Conservation (phyloP, 192 early-diverging fungal genomes). For the Entomortierella parvispora region DNA sequence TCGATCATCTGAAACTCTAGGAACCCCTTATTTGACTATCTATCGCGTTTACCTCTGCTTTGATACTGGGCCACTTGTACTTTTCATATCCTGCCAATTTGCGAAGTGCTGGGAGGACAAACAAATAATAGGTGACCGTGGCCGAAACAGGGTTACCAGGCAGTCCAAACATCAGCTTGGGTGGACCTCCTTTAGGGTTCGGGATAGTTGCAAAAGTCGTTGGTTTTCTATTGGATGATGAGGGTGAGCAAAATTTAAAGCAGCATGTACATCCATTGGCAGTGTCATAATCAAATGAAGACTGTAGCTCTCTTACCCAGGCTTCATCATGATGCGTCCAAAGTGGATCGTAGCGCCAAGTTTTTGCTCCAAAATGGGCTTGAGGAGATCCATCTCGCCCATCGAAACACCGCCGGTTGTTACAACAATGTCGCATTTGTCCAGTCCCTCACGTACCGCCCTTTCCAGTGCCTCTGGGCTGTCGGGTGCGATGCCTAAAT, state of each 20-base stretch:
- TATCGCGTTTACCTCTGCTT: conserved; percentile 76
- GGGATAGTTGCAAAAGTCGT: conserved; percentile 91
- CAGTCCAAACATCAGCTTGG: conserved; percentile 84
- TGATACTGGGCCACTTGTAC: conserved; percentile 60
- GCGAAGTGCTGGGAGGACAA: conserved; percentile 86
- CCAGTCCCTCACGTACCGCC: conserved; percentile 61
- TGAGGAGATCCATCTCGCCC: conserved; percentile 95
- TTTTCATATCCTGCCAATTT: conserved; percentile 76
- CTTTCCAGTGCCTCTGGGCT: too few relatives aligned
- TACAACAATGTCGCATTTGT: conserved; percentile 79
- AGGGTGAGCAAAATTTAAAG: background rate
- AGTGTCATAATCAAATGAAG: conserved; percentile 3
- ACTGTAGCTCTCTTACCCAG: conserved; percentile 63
- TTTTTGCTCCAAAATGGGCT: conserved; percentile 83
- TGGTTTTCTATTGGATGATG: conserved; percentile 73
- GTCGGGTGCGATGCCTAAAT: conserved; percentile 82
- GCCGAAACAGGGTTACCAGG: conserved; percentile 97
- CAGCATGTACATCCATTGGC: background rate
- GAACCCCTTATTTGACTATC: too few relatives aligned
- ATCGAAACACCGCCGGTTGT: conserved; percentile 98
- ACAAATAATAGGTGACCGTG: conserved; percentile 87
- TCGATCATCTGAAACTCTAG: too few relatives aligned
- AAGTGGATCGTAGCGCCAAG: conserved; percentile 86
- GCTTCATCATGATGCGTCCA: conserved; percentile 93
- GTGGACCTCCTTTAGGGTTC: conserved; percentile 23